Percentiles rank a stretch among this genome's conserved stretches.
These are phyloP conservation scores for Carpinus fangiana DNA, from an alignment of 306 rosid genomes.

Conservation along the genomic window DNA sequence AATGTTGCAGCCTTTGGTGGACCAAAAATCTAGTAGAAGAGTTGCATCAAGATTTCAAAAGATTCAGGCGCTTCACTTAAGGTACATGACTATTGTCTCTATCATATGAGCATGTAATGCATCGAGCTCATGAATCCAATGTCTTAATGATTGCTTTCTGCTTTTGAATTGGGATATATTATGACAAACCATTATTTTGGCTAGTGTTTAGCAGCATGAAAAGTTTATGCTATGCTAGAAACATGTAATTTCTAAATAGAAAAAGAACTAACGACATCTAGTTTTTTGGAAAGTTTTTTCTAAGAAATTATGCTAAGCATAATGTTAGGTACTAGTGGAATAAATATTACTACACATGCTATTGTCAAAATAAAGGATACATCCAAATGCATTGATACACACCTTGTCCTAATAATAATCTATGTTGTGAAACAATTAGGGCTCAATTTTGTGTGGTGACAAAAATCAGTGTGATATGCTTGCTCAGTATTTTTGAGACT, in stretches of 20 bases:
- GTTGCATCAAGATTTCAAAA: slow-evolving; percentile 59
- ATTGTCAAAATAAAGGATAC: not conserved
- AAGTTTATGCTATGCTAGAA: not conserved
- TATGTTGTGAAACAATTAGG: not conserved
- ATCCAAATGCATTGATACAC: not conserved
- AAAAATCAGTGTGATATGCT: not conserved
- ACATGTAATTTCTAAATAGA: not conserved
- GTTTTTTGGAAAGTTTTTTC: slow-evolving; percentile 7
- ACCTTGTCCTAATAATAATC: not conserved
- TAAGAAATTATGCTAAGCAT: not conserved
- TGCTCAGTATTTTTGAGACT: slow-evolving; percentile 1
- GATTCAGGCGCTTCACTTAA: slow-evolving; percentile 37
- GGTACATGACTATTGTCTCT: slow-evolving; percentile 44
- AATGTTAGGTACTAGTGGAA: not conserved
- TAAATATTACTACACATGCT: not conserved
- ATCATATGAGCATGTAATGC: not conserved
- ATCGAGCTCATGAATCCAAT: not conserved
- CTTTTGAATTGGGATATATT: not conserved
- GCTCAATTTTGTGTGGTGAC: not conserved
- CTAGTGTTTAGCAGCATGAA: too few relatives aligned
- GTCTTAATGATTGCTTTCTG: not conserved
- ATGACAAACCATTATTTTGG: not conserved
- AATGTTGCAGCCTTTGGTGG: slow-evolving; percentile 40
- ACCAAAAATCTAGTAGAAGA: slow-evolving; percentile 32
- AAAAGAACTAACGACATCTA: not conserved